Evolutionary conservation across 1,284 basidiomycete species (phyloP), one percentile per base, ranked within the genome.

Genomic region (Athelia sp.): DNA sequence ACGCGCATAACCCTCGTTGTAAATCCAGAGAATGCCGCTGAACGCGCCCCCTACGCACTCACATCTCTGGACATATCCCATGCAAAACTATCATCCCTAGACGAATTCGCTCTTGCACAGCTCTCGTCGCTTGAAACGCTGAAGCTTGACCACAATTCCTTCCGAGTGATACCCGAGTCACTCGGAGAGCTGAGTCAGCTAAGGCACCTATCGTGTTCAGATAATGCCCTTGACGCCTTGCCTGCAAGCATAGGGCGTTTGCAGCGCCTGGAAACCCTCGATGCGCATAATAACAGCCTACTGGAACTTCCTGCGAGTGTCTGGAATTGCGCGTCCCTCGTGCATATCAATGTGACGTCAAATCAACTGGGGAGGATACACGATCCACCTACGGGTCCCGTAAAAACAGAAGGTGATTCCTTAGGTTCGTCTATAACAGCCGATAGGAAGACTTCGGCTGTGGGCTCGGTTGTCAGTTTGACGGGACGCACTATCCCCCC

Each of bases 271-370:
- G 79, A 84, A 56, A 72, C 70, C 3, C 75, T 98, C 40, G 90
- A 97, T 58, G 84, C 89, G 2, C 95, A 97, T 62, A 95, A 94
- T 64, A 99, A 99, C 71, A 91, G 90, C 58, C 72, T 99, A 46
- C 81, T 78, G 18, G 81, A 86, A 56, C 69, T 98, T 0, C 93
- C 94, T 0, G 69, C 71, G 14, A 74, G 81, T 26, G 67, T 99
- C 4, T 99, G 97, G 97, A 78, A 84, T 42, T 98, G 95, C 66
- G 74, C 81, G 0, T 81, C 78, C 4, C 73, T 99, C 43, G 68
- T 70, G 45, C 73, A 79, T 42, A 78, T 99, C 64, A 99, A 98
- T 59, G 81, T 88, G 43, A 93, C 90, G 11, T 96, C 93, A 15
- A 99, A 99, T 63, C 68, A 96, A 31, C 70, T 99, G 46, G 80